Evolutionary conservation across 1,284 basidiomycete genomes (phyloP), one percentile per base, ranked within the genome.

Genomic region (Marasmius oreades): DNA sequence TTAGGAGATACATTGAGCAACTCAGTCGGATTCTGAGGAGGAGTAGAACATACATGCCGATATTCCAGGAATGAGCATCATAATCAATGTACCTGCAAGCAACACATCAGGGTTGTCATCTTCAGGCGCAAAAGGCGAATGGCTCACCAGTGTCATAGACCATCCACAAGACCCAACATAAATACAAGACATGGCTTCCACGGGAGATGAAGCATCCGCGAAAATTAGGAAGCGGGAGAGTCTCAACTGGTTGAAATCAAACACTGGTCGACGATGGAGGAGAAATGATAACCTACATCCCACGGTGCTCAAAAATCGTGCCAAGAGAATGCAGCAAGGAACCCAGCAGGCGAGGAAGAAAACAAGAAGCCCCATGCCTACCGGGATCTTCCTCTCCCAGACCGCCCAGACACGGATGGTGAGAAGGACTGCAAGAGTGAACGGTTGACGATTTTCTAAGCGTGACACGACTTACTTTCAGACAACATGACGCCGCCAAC

Each of bases 131-230:
- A 31, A 31, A 10, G 28, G 28, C 10, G 28, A 31, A 31, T 31
- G 10, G 10, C 28, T 10, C 10, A 31, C 28, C 28, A 10, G 28
- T 31, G 28, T 31, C 28, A 24, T 48, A 48, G 3, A 31, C 26
- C 28, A 48, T 48, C 46, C 22, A 26, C 26, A 48, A 18, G 2
- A 48, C 46, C 46, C 46, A 48, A 26, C 46, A 48, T 24, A 48
- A n/a, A 18, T 48, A 48, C 12, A 48, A 26, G 6, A 48, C 28
- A 33, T 28, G 3, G 8, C 46, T 48, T 33, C 46, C 46, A 33
- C 46, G 23, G 28, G 46, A 48, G 24, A 48, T 14, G 46, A 48
- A 48, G 26, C 46, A 48, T n/a, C 28, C 24, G n/a, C 46, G 46
- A 16, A 48, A 48, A 26, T 33, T 20, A 3, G 46, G 46, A 22